These are phyloP conservation scores for Fraxinus albicans DNA, from an alignment of 305 asterid species.

Conservation along the genomic window DNA sequence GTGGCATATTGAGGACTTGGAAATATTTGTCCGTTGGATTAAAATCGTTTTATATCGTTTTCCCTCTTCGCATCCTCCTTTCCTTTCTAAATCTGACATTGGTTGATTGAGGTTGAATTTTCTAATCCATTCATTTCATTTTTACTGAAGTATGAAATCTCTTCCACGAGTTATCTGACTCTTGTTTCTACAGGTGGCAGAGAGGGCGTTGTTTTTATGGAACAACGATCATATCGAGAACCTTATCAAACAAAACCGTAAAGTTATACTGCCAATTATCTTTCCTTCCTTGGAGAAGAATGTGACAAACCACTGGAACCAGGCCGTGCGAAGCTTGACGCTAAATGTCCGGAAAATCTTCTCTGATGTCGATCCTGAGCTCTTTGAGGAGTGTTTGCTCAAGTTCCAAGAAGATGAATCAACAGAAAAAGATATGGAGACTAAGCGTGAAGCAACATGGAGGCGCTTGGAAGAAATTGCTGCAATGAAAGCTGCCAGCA, in stretches of 20 bases:
- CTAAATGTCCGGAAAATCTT: constrained; percentile 75
- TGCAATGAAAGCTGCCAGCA: constrained; percentile 59
- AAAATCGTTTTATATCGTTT: background rate
- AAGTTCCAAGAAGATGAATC: constrained; percentile 67
- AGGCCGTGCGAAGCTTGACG: constrained; percentile 73
- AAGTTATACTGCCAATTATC: constrained; percentile 68
- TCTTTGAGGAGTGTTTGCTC: constrained; percentile 66
- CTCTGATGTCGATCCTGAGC: constrained; percentile 67
- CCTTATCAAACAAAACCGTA: constrained; percentile 71
- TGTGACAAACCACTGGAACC: constrained; percentile 75
- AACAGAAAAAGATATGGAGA: constrained; percentile 44
- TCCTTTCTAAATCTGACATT: background rate
- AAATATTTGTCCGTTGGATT: background rate
- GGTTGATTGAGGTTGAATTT: background rate
- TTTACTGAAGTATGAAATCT: background rate
- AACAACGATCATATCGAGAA: constrained; percentile 73
- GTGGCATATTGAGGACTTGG: background rate
- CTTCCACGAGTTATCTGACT: constrained; percentile 4
- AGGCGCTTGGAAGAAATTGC: constrained; percentile 73
- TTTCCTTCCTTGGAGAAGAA: constrained; percentile 74
- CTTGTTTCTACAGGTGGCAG: constrained; percentile 63
- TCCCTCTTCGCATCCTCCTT: background rate
- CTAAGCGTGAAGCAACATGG: constrained; percentile 69
- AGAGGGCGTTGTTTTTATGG: constrained; percentile 84
- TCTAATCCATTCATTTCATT: background rate